These are phyloP conservation scores for Yamadazyma dendronema DNA, from an alignment of 1,139 yeast genomes.

Conservation along the genomic window DNA sequence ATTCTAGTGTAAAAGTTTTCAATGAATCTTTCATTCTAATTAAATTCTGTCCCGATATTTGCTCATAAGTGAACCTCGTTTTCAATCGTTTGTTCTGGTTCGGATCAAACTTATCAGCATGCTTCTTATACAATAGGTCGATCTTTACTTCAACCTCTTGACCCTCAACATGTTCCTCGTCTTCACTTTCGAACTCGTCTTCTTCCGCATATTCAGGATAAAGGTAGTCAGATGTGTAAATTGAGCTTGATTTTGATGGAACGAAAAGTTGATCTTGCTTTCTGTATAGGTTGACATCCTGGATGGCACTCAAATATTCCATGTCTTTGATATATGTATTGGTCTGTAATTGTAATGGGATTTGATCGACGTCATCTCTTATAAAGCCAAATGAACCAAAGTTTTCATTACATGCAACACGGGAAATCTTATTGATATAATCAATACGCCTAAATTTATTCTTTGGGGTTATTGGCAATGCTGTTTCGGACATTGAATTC, in stretches of 20 bases:
- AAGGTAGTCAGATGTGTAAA: slow-evolving; percentile 26
- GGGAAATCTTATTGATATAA: slow-evolving; percentile 50
- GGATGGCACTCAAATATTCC: slow-evolving; percentile 47
- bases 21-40: slow-evolving; percentile 7
- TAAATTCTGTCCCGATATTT: slow-evolving; percentile 10
- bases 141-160: slow-evolving; percentile 9
- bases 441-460: slow-evolving; percentile 57
- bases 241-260: slow-evolving; percentile 9
- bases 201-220: slow-evolving; percentile 21
- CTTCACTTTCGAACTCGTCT: slow-evolving; percentile 13
- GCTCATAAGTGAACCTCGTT: slow-evolving; percentile 19
- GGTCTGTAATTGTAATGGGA: slow-evolving; percentile 49
- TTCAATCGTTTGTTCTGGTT: slow-evolving; percentile 16
- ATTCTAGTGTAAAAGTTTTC: slow-evolving; percentile 1
- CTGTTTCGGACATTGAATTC: slow-evolving; percentile 32
- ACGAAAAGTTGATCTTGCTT: slow-evolving; percentile 38
- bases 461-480: slow-evolving; percentile 26
- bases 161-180: slow-evolving; percentile 17
- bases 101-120: slow-evolving; percentile 18
- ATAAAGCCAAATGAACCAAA: slow-evolving; percentile 71
- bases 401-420: slow-evolving; percentile 64
- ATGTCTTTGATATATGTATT: slow-evolving; percentile 50
- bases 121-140: slow-evolving; percentile 19
- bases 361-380: slow-evolving; percentile 57
- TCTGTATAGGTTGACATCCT: slow-evolving; percentile 21